Base-by-base conservation (phyloP, 2,329 filamentous ascomycete species). In the Ophiostoma montium region DNA sequence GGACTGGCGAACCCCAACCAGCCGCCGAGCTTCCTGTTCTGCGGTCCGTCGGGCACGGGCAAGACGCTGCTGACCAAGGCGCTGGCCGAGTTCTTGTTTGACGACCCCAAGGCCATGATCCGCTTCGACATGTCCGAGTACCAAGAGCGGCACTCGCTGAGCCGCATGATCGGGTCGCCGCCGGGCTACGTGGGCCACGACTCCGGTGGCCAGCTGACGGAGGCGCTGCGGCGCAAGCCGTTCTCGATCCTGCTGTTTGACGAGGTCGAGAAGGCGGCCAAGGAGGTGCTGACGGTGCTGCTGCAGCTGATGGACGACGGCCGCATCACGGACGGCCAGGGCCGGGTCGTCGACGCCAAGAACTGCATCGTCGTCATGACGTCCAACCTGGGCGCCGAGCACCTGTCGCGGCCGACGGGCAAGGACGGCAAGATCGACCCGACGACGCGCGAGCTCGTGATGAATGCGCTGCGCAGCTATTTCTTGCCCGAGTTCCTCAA, bases 351-450 rank as follows among this genome's bases (percentile, higher is more conserved):
- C 49, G 92, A 98, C 60, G 92, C 90, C 53, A 87, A 83, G 68
- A 98, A 98, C 74, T 96, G 90, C 64, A 96, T 98, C 57, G 90
- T 98, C 39, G 92, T 98, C 67, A 94, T 98, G 88, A 98, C 92
- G 0, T 95, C 88, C 60, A 98, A 98, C 70, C 67, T 98, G 53
- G 92, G 92, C 56, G 92, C 92, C 31, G 92, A 96, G 64, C 94
- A 82, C 64, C 82, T 98, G n/a, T 71, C 85, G 35, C 83, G 88
- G 19, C 83, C 85, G 15, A 80, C 82, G 49, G 77, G 76, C 47
- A 78, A 82, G 47, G 86, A 94, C 58, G 90, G 90, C 59, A 81
- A 73, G 61, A 92, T 98, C 57, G 92, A 98, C 58, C 74, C 80
- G 0, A 81, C 84, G 1, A 95, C 89, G 1, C 77, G 78, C 53